Evolutionary conservation across 1,284 basidiomycete genomes (phyloP).

Genomic region (Microbotryum violaceum): DNA sequence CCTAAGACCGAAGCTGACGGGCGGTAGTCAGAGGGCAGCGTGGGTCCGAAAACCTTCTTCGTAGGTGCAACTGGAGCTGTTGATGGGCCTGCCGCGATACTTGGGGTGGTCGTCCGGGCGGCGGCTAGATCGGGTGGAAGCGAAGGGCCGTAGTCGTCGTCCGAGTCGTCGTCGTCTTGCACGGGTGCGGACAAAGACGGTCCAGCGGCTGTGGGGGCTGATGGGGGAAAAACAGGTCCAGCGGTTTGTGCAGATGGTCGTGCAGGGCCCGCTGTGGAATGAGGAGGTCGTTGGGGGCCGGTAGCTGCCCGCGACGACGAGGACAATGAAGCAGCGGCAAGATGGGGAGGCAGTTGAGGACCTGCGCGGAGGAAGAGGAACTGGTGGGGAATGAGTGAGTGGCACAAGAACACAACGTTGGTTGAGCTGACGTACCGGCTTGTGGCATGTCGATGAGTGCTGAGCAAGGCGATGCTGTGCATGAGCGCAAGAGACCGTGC

Average conservation of each 20-base stretch:
- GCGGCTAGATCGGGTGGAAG: slow-evolving; percentile 56
- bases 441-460: too few relatives aligned
- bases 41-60: slow-evolving; percentile 4
- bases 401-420: too few relatives aligned
- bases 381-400: background rate
- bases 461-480: too few relatives aligned
- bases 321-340: background rate
- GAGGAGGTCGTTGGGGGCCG: slow-evolving; percentile 11
- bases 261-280: background rate
- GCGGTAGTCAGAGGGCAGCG: slow-evolving; percentile 33
- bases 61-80: slow-evolving; percentile 10
- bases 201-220: background rate
- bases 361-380: background rate
- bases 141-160: slow-evolving; percentile 55
- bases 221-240: background rate
- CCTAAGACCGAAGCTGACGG: slow-evolving; percentile 25
- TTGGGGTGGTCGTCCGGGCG: slow-evolving; percentile 34
- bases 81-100: slow-evolving; percentile 14
- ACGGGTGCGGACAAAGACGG: slow-evolving; percentile 28
- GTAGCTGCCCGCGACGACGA: background rate
- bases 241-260: background rate
- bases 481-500: too few relatives aligned
- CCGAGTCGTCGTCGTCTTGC: slow-evolving; percentile 50
- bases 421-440: too few relatives aligned
- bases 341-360: background rate